A percentile compares a stretch with the other conserved stretches of the same genome.
phyloP scores from a whole-genome alignment of 345 rosid species.

The Salix brachista region DNA sequence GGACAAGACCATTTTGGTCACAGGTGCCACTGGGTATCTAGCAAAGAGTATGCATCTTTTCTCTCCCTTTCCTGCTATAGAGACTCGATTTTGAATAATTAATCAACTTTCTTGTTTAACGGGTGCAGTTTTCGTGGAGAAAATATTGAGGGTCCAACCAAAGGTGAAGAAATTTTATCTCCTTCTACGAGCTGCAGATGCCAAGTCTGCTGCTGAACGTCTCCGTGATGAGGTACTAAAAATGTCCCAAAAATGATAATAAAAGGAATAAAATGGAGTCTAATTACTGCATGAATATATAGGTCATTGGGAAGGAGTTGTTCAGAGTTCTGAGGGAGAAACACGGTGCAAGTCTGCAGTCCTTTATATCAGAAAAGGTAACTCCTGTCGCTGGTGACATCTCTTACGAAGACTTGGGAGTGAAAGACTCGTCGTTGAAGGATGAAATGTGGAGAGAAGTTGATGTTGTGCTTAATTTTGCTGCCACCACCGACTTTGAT shows the following conservation, averaged over 20 bases:
- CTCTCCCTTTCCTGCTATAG: background rate
- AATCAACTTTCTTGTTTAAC: background rate
- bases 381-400: conserved; percentile 30
- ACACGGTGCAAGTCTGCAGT: conserved; percentile 3
- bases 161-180: conserved; percentile 23
- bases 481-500: conserved; percentile 41
- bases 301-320: conserved; percentile 27
- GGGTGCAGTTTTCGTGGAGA: conserved; percentile 22
- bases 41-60: conserved; percentile 29
- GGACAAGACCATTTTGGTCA: conserved; percentile 37
- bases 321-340: conserved; percentile 15
- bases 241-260: background rate
- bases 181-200: conserved; percentile 25
- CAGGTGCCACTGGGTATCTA: conserved; percentile 44
- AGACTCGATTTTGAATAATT: background rate
- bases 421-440: conserved; percentile 11
- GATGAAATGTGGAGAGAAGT: conserved; percentile 27
- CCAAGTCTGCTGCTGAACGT: conserved; percentile 12
- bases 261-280: background rate
- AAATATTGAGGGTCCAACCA: conserved; percentile 21
- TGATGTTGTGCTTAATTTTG: conserved; percentile 32
- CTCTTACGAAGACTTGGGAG: conserved; percentile 26
- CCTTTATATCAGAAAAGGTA: conserved; percentile 13
- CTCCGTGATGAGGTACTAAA: conserved; percentile 12
- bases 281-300: background rate